Evolutionary conservation across 768 basidiomycete species (phyloP).

Genomic region (Tylopilus intermedius): DNA sequence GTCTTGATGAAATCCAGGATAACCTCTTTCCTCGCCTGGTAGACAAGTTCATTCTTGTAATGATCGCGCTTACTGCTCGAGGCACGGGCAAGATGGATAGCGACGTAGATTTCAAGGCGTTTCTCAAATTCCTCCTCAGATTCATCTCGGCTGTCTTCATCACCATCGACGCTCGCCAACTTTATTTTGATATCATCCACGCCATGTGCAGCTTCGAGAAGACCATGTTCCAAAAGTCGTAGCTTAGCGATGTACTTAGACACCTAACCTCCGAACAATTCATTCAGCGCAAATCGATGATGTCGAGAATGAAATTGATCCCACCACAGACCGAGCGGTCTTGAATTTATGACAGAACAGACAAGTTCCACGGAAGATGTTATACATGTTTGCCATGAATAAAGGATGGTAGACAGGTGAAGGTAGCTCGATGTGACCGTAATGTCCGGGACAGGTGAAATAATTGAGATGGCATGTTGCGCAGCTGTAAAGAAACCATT

Average conservation of each 20-base stretch:
- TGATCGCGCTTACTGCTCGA: slow-evolving; percentile 65
- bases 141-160: slow-evolving; percentile 49
- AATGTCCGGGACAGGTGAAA: slow-evolving; percentile 96
- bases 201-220: slow-evolving; percentile 73
- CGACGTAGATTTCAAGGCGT: slow-evolving; percentile 64
- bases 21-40: slow-evolving; percentile 77
- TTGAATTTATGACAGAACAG: slow-evolving; percentile 95
- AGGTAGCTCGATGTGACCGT: slow-evolving; percentile 95
- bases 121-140: slow-evolving; percentile 55
- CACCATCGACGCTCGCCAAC: slow-evolving; percentile 28
- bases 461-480: slow-evolving; percentile 89
- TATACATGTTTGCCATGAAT: slow-evolving; percentile 89
- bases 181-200: slow-evolving; percentile 64
- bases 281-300: slow-evolving; percentile 7
- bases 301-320: slow-evolving; percentile 21
- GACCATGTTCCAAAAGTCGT: slow-evolving; percentile 82
- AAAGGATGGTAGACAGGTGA: slow-evolving; percentile 94
- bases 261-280: slow-evolving; percentile 41
- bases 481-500: slow-evolving; percentile 52
- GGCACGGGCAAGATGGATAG: slow-evolving; percentile 39
- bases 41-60: slow-evolving; percentile 87
- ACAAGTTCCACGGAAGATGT: slow-evolving; percentile 81
- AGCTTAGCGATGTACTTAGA: slow-evolving; percentile 84
- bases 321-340: slow-evolving; percentile 64
- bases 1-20: slow-evolving; percentile 77